Base-by-base conservation (phyloP, 768 basidiomycete species). In the Dendrothele bispora region DNA sequence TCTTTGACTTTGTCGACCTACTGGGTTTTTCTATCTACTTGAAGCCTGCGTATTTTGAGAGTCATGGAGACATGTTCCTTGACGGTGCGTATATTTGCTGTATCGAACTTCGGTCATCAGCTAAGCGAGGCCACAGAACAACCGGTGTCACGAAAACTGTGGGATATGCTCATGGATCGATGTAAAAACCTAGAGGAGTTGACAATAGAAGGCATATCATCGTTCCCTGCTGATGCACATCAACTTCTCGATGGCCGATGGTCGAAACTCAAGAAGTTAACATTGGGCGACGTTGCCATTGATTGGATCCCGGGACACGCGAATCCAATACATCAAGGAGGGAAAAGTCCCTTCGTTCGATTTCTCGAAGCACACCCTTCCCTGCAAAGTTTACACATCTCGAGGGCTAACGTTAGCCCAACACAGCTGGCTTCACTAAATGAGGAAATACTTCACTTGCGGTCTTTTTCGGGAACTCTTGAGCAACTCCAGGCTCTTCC, bases 101-200 rank as follows among this genome's bases (percentile, higher is more conserved):
- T 15, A 22, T 27, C 29, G 21, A 49, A 37, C 22, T 7, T 12
- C 27, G 25, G 29, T 18, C 15, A 29, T 51, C 48, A 39, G 25
- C 56, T 82, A 79, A 81, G n/a, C n/a, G n/a, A n/a, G n/a, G n/a
- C n/a, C n/a, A n/a, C n/a, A 52, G 76, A 80, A 51, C 63, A 67
- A 49, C 74, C 80, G 2, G 68, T 75, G 20, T 79, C 73, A 46
- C 69, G 68, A 38, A 72, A 70, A 30, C 67, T 90, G 44, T 86
- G 84, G 83, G 75, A 81, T 51, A 87, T 91, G 88, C 73, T 90
- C 39, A 78, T 81, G 44, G 65, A 68, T 21, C 75, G 74, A 24
- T 85, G 82, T 55, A 84, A 83, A 1, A 72, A 84, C 54, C 74
- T 91, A 7, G 79, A 86, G 59, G 82, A 84, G 45, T 72, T 91